Evolutionary conservation across 2,329 filamentous ascomycete genomes (phyloP).

Genomic region (Leptographium lundbergii): DNA sequence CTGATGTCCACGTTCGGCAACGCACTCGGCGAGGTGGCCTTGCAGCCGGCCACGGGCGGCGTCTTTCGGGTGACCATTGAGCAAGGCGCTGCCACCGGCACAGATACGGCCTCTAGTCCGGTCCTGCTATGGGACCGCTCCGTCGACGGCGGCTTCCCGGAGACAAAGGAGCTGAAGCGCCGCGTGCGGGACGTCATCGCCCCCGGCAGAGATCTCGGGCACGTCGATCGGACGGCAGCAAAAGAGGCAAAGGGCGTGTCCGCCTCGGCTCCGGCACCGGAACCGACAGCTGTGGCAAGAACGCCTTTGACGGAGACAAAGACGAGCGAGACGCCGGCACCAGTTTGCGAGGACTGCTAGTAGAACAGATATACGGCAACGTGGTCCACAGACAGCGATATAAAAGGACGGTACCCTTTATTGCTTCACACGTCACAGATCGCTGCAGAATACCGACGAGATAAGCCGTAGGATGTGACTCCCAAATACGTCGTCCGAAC

Average conservation of each 20-base stretch:
- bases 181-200: slow-evolving; percentile 72
- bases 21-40: slow-evolving; percentile 71
- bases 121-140: slow-evolving; percentile 78
- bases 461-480: not conserved
- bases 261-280: not conserved
- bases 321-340: slow-evolving; percentile 1
- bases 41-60: slow-evolving; percentile 76
- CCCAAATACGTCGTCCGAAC: too few relatives aligned
- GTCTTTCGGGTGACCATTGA: slow-evolving; percentile 53
- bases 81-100: slow-evolving; percentile 6
- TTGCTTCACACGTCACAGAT: too few relatives aligned
- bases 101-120: slow-evolving; percentile 15
- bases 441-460: not conserved
- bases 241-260: slow-evolving; percentile 4
- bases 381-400: not conserved
- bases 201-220: slow-evolving; percentile 65
- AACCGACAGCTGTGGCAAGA: not conserved
- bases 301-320: not conserved
- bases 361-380: slow-evolving; percentile 5
- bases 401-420: not conserved
- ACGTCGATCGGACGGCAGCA: slow-evolving; percentile 48
- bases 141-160: slow-evolving; percentile 76
- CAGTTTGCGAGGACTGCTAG: slow-evolving; percentile 24
- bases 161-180: slow-evolving; percentile 84
- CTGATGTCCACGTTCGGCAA: slow-evolving; percentile 85